Percentiles rank a stretch among this genome's conserved stretches.
Conservation (phyloP, 192 early-diverging fungal species). For the Allomyces javanicus region DNA sequence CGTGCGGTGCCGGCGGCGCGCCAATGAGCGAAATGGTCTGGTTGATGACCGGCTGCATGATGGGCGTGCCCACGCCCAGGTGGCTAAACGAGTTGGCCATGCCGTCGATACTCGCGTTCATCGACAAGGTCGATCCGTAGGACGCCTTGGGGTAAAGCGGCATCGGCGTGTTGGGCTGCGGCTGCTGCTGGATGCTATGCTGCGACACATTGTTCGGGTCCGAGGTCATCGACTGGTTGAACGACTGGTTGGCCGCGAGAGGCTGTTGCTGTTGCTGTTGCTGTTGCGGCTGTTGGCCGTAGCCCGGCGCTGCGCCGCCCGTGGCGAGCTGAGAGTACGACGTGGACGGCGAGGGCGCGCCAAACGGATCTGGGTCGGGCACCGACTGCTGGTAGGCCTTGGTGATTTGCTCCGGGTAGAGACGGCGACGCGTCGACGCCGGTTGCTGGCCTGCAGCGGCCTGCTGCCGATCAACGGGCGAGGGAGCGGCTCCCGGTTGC, state of each 20-base stretch:
- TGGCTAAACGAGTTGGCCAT: conserved; percentile 18
- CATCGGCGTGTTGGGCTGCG: background rate
- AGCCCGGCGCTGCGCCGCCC: background rate
- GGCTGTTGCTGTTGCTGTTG: conserved; percentile 8
- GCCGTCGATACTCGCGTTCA: conserved; percentile 7
- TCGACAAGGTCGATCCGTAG: conserved; percentile 2
- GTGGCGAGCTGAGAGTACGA: background rate
- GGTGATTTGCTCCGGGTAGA: conserved; percentile 16
- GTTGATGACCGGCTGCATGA: conserved; percentile 7
- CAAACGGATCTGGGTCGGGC: no score
- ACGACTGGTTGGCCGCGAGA: conserved; percentile 4
- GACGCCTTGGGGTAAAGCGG: conserved; percentile 4
- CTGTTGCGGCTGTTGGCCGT: background rate
- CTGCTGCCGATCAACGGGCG: no score
- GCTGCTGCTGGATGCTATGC: background rate
- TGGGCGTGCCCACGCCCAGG: conserved; percentile 14
- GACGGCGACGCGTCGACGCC: conserved; percentile 12
- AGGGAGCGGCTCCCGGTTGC: no score
- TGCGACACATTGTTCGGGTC: background rate
- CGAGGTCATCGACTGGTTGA: conserved; percentile 1
- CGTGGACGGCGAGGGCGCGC: no score
- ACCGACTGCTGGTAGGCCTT: conserved; percentile 6
- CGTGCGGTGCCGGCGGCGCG: conserved; percentile 11
- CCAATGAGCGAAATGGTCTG: conserved; percentile 12
- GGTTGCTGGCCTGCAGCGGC: background rate